Percentiles rank a stretch among this genome's conserved stretches.
These are phyloP conservation scores for Isabelozyma heimii DNA, from an alignment of 805 yeast species.

Conservation along the genomic window DNA sequence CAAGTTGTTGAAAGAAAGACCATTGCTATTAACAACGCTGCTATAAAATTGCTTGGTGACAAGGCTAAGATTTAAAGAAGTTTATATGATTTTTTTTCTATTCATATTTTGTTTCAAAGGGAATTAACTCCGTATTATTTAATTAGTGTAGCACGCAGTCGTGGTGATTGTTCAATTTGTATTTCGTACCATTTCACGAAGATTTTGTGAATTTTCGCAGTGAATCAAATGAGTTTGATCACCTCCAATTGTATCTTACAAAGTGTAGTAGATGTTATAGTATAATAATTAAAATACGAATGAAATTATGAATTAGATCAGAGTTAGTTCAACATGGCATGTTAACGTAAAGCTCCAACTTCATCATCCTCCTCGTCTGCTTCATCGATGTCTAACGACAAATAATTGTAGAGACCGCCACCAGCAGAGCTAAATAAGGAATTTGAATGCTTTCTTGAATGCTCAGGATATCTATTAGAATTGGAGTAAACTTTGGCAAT, in stretches of 20 bases:
- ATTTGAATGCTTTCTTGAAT: slow-evolving; percentile 16
- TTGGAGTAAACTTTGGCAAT: slow-evolving; percentile 1
- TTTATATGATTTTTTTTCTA: slow-evolving; percentile 2
- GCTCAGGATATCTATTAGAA: slow-evolving; percentile 7
- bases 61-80: slow-evolving; percentile 35
- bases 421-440: slow-evolving; percentile 19
- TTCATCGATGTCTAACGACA: slow-evolving; percentile 20
- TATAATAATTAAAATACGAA: no score
- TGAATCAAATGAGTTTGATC: neutral
- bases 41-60: slow-evolving; percentile 54
- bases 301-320: no score
- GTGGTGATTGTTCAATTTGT: no score
- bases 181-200: no score
- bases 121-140: neutral
- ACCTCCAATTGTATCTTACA: no score
- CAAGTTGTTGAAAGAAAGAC: slow-evolving; percentile 74
- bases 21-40: slow-evolving; percentile 84
- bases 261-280: no score
- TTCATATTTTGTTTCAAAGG: slow-evolving; percentile 1
- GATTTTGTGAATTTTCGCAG: no score
- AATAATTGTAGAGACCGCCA: slow-evolving; percentile 18
- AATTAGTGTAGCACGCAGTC: no score
- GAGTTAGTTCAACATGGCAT: no score
- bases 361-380: slow-evolving; percentile 19
- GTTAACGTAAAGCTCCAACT: slow-evolving; percentile 1